Percentiles rank a stretch among this genome's conserved stretches.
These are phyloP conservation scores for Sambucus nigra DNA, from an alignment of 129 eudicot genomes.

Conservation along the genomic window DNA sequence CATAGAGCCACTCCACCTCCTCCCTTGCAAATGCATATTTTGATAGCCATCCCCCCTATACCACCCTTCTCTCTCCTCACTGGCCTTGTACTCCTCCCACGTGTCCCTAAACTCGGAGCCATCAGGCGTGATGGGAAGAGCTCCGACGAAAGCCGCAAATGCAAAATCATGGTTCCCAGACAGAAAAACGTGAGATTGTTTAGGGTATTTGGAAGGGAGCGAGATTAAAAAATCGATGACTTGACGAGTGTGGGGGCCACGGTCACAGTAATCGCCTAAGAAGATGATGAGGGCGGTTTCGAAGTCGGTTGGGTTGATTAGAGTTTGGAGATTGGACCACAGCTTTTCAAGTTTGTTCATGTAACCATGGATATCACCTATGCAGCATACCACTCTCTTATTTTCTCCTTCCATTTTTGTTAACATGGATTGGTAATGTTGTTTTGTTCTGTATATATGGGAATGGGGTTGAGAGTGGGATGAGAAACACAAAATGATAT, in stretches of 20 bases:
- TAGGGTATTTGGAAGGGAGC: constrained; percentile 66
- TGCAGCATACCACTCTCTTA: constrained; percentile 30
- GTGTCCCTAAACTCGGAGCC: constrained; percentile 49
- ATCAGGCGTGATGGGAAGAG: constrained; percentile 42
- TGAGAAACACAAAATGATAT: too few species aligned
- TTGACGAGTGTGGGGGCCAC: constrained; percentile 55
- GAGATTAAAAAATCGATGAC: constrained; percentile 59
- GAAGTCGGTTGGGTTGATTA: constrained; percentile 30
- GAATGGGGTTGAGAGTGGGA: too few species aligned
- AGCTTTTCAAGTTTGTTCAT: constrained; percentile 32
- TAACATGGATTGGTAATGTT: too few species aligned
- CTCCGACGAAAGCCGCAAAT: constrained; percentile 70
- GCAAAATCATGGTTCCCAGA: constrained; percentile 83
- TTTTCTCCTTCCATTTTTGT: too few species aligned
- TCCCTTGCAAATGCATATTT: constrained; percentile 76
- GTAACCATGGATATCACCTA: constrained; percentile 63
- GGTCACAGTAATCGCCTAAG: constrained; percentile 87
- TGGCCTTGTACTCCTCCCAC: constrained; percentile 52
- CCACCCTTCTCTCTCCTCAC: constrained; percentile 85
- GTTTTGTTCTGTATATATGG: too few species aligned
- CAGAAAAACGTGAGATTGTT: constrained; percentile 69
- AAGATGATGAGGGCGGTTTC: constrained; percentile 39
- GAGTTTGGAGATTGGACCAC: constrained; percentile 41
- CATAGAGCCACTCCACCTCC: constrained; percentile 75
- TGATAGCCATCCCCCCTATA: constrained; percentile 56